Base-by-base conservation (phyloP, 2,329 filamentous ascomycete species). In the Reticulascus tulasneorum region DNA sequence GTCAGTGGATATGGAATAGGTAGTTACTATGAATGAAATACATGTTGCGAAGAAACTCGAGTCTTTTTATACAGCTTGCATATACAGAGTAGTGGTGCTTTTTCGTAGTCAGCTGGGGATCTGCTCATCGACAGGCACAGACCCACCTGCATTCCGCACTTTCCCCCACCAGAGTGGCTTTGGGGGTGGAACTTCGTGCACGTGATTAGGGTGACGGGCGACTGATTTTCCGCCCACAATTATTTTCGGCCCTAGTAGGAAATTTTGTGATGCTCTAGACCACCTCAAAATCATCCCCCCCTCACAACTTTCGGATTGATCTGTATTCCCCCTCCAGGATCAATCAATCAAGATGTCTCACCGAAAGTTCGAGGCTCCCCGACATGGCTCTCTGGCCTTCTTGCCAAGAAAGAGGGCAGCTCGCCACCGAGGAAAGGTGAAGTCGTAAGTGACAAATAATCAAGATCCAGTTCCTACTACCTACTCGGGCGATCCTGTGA, bases 381-480 rank as follows among this genome's bases (percentile, higher is more conserved):
- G 91, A 69, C 91, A 97, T 77, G 93, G 91, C 67, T 90, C 86
- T 65, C 77, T 97, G 69, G 86, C 85, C 57, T 91, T 81, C 74
- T 71, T 93, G 63, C 86, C 86, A 52, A 75, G 86, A 65, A 96
- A 96, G 88, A 84, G 91, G 66, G 88, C 89, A 62, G 79, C 89
- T 69, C 82, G 90, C 63, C 90, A 97, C 75, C 78, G 91, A 60
- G 91, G 91, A 70, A 94, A 94, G 81, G 91, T 96, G 68, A 96
- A 96, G 88, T 89, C 84, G 89, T 94, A 77, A 81, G 80, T 79
- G 37, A 12, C 11, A 46, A 43, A 44, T 16, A n/a, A 18, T 17
- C 11, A 6, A 9, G 9, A 15, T 16, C 25, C 9, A 5, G 18
- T 19, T 7, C 15, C 18, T 36, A 2, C 23, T 19, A 7, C 4